Conservation (phyloP, 805 yeast species). For the Ogataea ganodermae region DNA sequence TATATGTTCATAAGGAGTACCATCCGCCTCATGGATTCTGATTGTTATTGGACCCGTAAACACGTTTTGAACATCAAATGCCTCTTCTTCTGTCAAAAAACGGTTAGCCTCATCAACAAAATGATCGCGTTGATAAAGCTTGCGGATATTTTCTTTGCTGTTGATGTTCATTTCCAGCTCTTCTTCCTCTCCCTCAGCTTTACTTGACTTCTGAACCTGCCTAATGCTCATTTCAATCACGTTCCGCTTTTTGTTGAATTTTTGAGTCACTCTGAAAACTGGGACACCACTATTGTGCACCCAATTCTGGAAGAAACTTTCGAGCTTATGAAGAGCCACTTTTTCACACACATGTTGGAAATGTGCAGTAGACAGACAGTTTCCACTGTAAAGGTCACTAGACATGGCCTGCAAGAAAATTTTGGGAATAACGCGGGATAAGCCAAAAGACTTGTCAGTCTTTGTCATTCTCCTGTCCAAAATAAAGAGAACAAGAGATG, state of each 20-base stretch:
- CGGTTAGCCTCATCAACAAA: constrained; percentile 49
- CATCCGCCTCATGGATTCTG: constrained; percentile 96
- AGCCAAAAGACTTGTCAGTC: constrained; percentile 91
- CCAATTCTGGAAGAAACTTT: constrained; percentile 90
- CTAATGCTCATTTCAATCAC: constrained; percentile 92
- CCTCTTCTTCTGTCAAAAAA: constrained; percentile 44
- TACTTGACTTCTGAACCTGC: constrained; percentile 74
- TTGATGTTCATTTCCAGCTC: constrained; percentile 18
- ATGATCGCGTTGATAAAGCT: constrained; percentile 33
- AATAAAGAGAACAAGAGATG: constrained; percentile 83
- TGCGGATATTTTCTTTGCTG: constrained; percentile 17
- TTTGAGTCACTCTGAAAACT: constrained; percentile 81
- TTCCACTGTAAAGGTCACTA: constrained; percentile 80
- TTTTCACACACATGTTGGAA: constrained; percentile 94
- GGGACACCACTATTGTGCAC: constrained; percentile 89
- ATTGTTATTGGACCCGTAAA: constrained; percentile 96
- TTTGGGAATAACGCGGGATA: constrained; percentile 88
- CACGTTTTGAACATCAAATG: constrained; percentile 46
- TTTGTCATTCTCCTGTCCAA: constrained; percentile 93
- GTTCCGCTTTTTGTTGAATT: constrained; percentile 91
- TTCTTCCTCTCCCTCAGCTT: constrained; percentile 20
- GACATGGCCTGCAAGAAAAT: constrained; percentile 93
- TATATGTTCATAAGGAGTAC: constrained; percentile 97
- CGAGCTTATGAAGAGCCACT: constrained; percentile 84
- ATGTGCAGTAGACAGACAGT: constrained; percentile 74